Evolutionary conservation across 257 asterid genomes (phyloP).

Genomic region (Primulina huaijiensis): DNA sequence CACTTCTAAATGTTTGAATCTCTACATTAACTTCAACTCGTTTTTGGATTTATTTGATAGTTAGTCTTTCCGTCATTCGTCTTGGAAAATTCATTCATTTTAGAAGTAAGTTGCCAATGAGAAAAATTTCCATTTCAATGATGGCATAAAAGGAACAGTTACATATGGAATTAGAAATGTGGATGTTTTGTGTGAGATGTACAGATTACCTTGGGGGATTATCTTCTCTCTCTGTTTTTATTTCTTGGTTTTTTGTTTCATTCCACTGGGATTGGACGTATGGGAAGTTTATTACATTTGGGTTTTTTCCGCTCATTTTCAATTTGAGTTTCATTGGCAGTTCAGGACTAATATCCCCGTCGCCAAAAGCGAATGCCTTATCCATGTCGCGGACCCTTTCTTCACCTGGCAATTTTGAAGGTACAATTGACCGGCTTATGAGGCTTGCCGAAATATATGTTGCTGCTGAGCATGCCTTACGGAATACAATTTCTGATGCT

Average conservation of each 20-base stretch:
- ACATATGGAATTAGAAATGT: neutral
- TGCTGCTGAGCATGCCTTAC: constrained; percentile 92
- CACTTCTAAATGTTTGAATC: constrained; percentile 5
- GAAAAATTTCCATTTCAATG: neutral
- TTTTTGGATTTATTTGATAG: constrained; percentile 15
- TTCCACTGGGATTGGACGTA: constrained; percentile 14
- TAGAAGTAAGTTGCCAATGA: neutral
- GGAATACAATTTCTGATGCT: constrained; percentile 66
- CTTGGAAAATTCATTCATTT: neutral
- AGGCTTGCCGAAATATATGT: constrained; percentile 92
- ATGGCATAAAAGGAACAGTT: neutral
- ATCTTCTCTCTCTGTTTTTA: neutral
- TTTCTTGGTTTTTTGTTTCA: constrained; percentile 2
- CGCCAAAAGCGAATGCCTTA: constrained; percentile 39
- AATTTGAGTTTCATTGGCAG: constrained; percentile 55
- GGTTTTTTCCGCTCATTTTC: constrained; percentile 29
- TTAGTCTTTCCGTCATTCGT: neutral
- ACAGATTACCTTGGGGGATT: constrained; percentile 6
- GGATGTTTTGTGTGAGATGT: neutral
- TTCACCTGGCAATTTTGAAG: constrained; percentile 80
- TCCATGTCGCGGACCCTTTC: constrained; percentile 84
- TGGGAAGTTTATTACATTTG: constrained; percentile 16
- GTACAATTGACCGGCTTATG: constrained; percentile 85
- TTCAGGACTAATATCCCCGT: constrained; percentile 49
- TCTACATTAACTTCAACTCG: neutral